Conservation (phyloP, 2,329 filamentous ascomycete species). For the Neodidymelliopsis sp. region DNA sequence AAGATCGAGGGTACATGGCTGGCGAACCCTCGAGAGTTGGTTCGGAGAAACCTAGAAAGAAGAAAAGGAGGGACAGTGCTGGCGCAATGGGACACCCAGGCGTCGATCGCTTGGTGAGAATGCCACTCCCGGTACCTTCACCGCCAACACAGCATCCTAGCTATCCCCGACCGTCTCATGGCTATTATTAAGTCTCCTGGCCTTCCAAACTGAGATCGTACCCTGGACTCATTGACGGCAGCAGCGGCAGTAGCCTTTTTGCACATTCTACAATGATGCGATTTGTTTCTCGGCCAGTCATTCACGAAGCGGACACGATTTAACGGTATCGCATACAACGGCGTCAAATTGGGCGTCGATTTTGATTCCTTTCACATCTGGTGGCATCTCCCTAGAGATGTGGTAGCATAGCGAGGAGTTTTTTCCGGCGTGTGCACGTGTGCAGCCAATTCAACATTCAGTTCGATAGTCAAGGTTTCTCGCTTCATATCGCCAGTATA, state of each 20-base stretch:
- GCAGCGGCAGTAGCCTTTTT: not conserved
- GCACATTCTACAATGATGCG: not conserved
- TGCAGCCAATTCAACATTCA: not conserved
- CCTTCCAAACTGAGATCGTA: constrained; percentile 15
- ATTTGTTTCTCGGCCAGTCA: too few species aligned
- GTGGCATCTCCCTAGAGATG: constrained; percentile 11
- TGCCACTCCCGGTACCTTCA: constrained; percentile 46
- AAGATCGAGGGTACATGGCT: constrained; percentile 42
- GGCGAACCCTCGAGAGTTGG: constrained; percentile 31
- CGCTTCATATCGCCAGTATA: too few species aligned
- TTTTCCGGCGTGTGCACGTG: not conserved
- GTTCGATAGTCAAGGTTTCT: too few species aligned
- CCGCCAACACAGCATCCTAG: constrained; percentile 43
- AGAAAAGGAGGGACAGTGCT: constrained; percentile 42
- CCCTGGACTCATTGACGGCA: too few species aligned
- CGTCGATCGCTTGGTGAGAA: constrained; percentile 34
- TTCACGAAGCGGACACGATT: too few species aligned
- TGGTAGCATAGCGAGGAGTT: constrained; percentile 43
- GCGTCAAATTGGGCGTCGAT: not conserved
- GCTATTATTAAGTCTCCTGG: constrained; percentile 30
- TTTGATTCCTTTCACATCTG: constrained; percentile 9
- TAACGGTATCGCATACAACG: constrained; percentile 19
- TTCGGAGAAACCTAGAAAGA: constrained; percentile 46
- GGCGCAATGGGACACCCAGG: constrained; percentile 27
- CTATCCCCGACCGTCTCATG: constrained; percentile 36